phyloP scores from a whole-genome alignment of 2,329 filamentous ascomycete genomes.

The Pseudogymnoascus sp. region DNA sequence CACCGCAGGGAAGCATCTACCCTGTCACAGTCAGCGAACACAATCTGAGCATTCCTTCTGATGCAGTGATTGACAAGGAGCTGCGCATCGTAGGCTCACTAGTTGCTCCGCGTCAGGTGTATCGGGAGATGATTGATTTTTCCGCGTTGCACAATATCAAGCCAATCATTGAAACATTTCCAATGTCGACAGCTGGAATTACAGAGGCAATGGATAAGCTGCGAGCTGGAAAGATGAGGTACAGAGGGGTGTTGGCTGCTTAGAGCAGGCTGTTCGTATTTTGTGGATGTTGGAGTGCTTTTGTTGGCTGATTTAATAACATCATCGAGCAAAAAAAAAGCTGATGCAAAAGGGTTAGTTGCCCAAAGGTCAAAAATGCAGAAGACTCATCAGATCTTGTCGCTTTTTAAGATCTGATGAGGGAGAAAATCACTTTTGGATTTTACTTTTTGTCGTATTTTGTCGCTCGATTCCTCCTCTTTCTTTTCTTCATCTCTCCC shows the following conservation, averaged over 20 bases:
- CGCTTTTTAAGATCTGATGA: too few relatives aligned
- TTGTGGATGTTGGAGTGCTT: background rate
- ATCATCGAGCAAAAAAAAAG: too few relatives aligned
- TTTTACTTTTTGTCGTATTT: too few relatives aligned
- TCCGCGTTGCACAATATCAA: constrained; percentile 52
- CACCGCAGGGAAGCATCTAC: constrained; percentile 52
- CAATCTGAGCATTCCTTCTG: constrained; percentile 26
- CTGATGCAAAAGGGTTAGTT: too few relatives aligned
- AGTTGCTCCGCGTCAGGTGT: constrained; percentile 36
- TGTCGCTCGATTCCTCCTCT: too few relatives aligned
- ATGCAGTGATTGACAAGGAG: constrained; percentile 22
- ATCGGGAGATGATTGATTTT: constrained; percentile 53
- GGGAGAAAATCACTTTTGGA: too few relatives aligned
- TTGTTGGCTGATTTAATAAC: too few relatives aligned
- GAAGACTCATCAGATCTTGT: too few relatives aligned
- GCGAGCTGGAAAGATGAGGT: constrained; percentile 47
- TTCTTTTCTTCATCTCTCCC: too few relatives aligned
- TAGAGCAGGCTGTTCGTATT: background rate
- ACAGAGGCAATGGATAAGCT: constrained; percentile 51
- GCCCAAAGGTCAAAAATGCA: too few relatives aligned
- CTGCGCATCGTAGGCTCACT: constrained; percentile 25
- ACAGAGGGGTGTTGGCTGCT: constrained; percentile 37
- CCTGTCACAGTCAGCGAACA: constrained; percentile 58
- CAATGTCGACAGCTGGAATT: constrained; percentile 44
- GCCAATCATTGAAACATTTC: constrained; percentile 50